Percentiles rank a stretch among this genome's conserved stretches.
Evolutionary conservation across 2,329 filamentous ascomycete species (phyloP).

Genomic region (Aspergillus sp.): DNA sequence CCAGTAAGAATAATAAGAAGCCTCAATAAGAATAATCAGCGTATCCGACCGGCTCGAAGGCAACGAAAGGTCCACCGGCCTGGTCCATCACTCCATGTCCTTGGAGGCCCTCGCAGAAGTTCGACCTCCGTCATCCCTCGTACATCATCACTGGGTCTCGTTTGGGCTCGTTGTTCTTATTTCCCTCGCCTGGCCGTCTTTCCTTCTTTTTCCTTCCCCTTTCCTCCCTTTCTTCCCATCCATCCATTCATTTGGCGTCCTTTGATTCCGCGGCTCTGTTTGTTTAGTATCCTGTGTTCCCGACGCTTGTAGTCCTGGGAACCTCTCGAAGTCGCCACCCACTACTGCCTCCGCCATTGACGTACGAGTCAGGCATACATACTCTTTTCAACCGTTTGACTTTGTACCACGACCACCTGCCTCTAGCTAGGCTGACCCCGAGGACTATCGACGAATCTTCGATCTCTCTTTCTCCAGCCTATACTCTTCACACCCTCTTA

Average conservation of each 20-base stretch:
- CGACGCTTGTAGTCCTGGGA: conserved; percentile 1
- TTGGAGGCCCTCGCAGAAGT: neutral
- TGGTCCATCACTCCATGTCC: neutral
- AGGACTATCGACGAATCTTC: neutral
- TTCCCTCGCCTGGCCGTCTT: neutral
- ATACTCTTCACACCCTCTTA: neutral
- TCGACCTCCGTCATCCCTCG: conserved; percentile 15
- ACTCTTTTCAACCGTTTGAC: conserved; percentile 8
- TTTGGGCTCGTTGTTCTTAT: conserved; percentile 10
- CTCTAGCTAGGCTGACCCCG: neutral
- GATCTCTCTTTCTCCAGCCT: neutral
- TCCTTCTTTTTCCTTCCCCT: neutral
- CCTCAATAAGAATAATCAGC: neutral
- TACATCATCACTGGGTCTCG: conserved; percentile 15
- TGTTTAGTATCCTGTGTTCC: conserved; percentile 1
- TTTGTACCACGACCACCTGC: conserved; percentile 9
- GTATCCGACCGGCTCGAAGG: neutral
- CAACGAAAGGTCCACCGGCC: neutral
- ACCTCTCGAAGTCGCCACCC: conserved; percentile 4
- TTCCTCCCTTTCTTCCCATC: neutral
- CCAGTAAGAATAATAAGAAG: neutral
- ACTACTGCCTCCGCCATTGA: neutral
- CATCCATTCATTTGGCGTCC: neutral
- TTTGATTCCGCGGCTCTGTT: conserved; percentile 2
- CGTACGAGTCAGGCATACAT: conserved; percentile 7